Conservation (phyloP, 208 protist species). For the Trypanosoma brucei region DNA sequence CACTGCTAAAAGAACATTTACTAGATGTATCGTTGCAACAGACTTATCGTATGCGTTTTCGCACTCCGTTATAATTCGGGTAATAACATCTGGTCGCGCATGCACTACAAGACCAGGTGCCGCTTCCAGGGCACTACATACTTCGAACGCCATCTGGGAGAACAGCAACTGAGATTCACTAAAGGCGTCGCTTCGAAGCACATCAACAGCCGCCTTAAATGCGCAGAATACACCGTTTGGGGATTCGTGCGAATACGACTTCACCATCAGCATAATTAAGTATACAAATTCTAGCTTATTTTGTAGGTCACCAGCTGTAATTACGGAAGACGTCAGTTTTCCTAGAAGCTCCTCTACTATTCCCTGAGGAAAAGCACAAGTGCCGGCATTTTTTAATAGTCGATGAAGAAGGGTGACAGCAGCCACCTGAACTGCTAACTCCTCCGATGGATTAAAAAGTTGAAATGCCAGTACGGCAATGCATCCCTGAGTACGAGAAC, state of each 20-base stretch:
- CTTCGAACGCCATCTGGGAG: conserved; percentile 58
- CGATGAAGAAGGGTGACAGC: conserved; percentile 38
- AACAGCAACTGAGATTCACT: conserved; percentile 62
- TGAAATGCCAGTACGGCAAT: conserved; percentile 38
- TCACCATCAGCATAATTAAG: conserved; percentile 30
- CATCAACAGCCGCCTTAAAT: conserved; percentile 37
- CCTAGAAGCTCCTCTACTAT: conserved; percentile 35
- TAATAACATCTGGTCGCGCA: conserved; percentile 43
- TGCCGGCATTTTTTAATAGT: conserved; percentile 40
- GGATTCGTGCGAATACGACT: conserved; percentile 21
- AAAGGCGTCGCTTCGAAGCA: conserved; percentile 67
- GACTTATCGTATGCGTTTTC: conserved; percentile 70
- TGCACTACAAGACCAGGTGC: conserved; percentile 28
- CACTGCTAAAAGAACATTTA: conserved; percentile 34
- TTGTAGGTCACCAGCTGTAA: conserved; percentile 42
- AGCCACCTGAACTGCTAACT: conserved; percentile 30
- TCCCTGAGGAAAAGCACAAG: conserved; percentile 32
- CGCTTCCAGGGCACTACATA: conserved; percentile 40
- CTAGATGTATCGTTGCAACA: conserved; percentile 63
- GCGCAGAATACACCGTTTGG: conserved; percentile 16
- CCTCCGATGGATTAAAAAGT: conserved; percentile 30
- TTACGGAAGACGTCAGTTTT: conserved; percentile 23
- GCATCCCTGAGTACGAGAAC: conserved; percentile 30
- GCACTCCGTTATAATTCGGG: conserved; percentile 50
- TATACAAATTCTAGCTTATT: conserved; percentile 36